Evolutionary conservation across 2,329 filamentous ascomycete species (phyloP).

Genomic region (Monosporascus sp.): DNA sequence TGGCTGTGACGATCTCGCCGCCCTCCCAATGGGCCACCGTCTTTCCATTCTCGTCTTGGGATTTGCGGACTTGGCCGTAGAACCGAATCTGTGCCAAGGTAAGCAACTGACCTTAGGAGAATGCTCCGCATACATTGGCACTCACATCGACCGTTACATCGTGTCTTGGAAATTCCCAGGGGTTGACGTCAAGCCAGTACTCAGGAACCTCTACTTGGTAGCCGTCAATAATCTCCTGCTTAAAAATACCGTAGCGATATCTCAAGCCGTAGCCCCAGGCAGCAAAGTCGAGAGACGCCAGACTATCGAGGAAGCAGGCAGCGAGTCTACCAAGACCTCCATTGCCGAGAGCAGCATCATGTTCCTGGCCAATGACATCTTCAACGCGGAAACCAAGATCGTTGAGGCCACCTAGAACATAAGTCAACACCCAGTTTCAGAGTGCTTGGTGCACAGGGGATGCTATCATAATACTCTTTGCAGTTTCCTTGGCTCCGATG

Average conservation of each 20-base stretch:
- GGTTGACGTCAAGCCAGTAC: slow-evolving; percentile 99
- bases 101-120: background rate
- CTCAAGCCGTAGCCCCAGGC: slow-evolving; percentile 96
- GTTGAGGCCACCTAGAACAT: slow-evolving; percentile 62
- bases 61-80: slow-evolving; percentile 77
- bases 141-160: slow-evolving; percentile 85
- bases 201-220: slow-evolving; percentile 98
- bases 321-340: slow-evolving; percentile 91
- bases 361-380: slow-evolving; percentile 89
- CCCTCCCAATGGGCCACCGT: slow-evolving; percentile 76
- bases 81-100: slow-evolving; percentile 68
- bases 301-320: slow-evolving; percentile 93
- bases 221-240: slow-evolving; percentile 96
- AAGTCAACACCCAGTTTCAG: slow-evolving; percentile 7
- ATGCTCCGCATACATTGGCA: slow-evolving; percentile 1
- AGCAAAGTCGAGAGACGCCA: slow-evolving; percentile 90
- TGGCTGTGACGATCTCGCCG: slow-evolving; percentile 85
- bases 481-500: slow-evolving; percentile 78
- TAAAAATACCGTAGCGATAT: slow-evolving; percentile 98
- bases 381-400: slow-evolving; percentile 97
- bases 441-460: background rate
- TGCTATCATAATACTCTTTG: slow-evolving; percentile 56
- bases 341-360: slow-evolving; percentile 93
- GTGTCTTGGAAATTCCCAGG: slow-evolving; percentile 95
- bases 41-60: slow-evolving; percentile 71